phyloP scores from a whole-genome alignment of 495 filamentous ascomycete genomes.

The Trichoderma gamsii region DNA sequence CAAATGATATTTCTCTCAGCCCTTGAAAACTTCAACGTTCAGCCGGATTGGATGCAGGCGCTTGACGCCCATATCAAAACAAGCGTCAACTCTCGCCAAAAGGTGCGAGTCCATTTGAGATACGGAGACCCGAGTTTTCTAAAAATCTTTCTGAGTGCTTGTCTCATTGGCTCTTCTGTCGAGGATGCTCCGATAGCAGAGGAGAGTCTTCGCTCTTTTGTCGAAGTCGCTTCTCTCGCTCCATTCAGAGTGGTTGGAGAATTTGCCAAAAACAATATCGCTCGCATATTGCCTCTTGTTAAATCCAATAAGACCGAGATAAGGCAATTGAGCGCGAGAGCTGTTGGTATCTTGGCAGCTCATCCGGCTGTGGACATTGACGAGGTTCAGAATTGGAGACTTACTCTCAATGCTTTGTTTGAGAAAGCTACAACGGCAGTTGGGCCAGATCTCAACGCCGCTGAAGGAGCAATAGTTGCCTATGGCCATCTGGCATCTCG shows the following conservation, averaged over 20 bases:
- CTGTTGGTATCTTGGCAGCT: slow-evolving; percentile 73
- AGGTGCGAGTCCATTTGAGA: slow-evolving; percentile 44
- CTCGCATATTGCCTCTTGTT: slow-evolving; percentile 51
- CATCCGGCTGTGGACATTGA: slow-evolving; percentile 44
- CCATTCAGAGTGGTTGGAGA: slow-evolving; percentile 44
- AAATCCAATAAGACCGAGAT: slow-evolving; percentile 62
- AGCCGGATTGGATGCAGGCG: slow-evolving; percentile 80
- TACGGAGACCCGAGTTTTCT: slow-evolving; percentile 24
- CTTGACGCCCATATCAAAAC: slow-evolving; percentile 63
- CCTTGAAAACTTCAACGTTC: slow-evolving; percentile 54
- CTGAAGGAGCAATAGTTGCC: slow-evolving; percentile 32
- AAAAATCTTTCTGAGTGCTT: slow-evolving; percentile 27
- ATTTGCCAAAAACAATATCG: slow-evolving; percentile 39
- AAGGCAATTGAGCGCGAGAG: slow-evolving; percentile 56
- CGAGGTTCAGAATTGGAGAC: slow-evolving; percentile 17
- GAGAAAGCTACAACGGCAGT: slow-evolving; percentile 25
- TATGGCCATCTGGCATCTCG: slow-evolving; percentile 27
- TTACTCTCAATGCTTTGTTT: slow-evolving; percentile 19
- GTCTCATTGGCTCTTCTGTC: slow-evolving; percentile 32
- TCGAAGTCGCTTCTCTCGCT: slow-evolving; percentile 61
- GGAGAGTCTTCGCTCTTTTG: slow-evolving; percentile 33
- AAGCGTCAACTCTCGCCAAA: slow-evolving; percentile 52
- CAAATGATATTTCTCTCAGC: slow-evolving; percentile 70
- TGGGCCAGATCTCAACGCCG: slow-evolving; percentile 32
- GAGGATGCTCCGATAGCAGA: slow-evolving; percentile 49